Evolutionary conservation across 129 eudicot genomes (phyloP), one percentile per base, ranked within the genome.

Genomic region (Flaveria sonorensis): DNA sequence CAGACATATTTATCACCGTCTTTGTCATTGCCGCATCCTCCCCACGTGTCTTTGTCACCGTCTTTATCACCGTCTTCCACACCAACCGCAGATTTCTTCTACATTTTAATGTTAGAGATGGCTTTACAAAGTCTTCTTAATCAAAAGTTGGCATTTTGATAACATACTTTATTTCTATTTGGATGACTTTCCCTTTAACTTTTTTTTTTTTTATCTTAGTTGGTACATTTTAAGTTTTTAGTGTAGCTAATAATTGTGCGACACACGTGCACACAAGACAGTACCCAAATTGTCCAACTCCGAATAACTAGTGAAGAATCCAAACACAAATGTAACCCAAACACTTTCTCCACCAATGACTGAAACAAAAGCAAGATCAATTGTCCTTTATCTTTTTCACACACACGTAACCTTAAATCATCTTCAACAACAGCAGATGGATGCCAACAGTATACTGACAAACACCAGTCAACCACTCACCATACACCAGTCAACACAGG

Each of bases 261-360:
- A 70, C 61, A 59, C 72, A 47, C 77, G 77, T 79, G 77, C 70
- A 61, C 66, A 79, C 12, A 24, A 63, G 26, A 73, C 83, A 63
- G 83, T 75, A 63, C 23, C 73, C 78, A 30, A 72, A 62, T 79
- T 72, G 73, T 79, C 73, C 65, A 63, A 63, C 23, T 52, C 52
- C 55, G 46, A 80, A 79, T 19, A 64, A 47, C 28, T 10, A 75
- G 72, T 63, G 69, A 74, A 66, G 56, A 77, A 47, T 59, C 50
- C 73, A 80, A 73, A 80, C 83, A 73, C 70, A 73, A 80, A 80
- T 80, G 80, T 80, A 80, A 80, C 84, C 84, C 79, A 67, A 80
- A 80, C 84, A 80, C 62, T 75, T 65, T 80, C 83, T 55, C 78
- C 79, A 80, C 79, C 79, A 80, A 73, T 80, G 75, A 73, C 79